A percentile compares a stretch with the other conserved stretches of the same genome.
Conservation (phyloP, 257 asterid genomes). For the Jacaranda mimosifolia region DNA sequence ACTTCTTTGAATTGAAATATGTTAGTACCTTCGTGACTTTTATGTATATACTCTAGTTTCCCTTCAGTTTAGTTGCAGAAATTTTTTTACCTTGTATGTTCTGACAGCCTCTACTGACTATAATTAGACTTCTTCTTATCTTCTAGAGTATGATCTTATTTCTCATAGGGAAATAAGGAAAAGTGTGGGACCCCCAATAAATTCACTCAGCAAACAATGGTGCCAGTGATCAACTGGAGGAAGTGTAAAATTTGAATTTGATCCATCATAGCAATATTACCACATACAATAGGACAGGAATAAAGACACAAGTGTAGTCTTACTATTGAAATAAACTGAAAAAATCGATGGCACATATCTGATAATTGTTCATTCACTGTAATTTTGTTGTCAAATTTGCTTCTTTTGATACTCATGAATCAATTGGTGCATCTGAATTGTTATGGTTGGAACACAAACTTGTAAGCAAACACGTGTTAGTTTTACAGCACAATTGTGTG, state of each 20-base stretch:
- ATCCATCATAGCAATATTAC: neutral
- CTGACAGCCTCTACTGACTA: neutral
- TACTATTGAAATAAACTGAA: neutral
- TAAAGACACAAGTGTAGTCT: neutral
- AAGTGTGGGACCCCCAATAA: neutral
- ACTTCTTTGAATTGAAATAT: constrained; percentile 39
- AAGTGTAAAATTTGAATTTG: neutral
- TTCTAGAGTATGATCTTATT: neutral
- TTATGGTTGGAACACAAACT: neutral
- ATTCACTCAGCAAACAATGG: constrained; percentile 1
- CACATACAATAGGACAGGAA: neutral
- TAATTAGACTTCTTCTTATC: neutral
- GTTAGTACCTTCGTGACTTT: constrained; percentile 24
- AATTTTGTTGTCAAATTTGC: neutral
- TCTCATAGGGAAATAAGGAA: neutral
- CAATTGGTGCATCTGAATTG: neutral
- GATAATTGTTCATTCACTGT: neutral
- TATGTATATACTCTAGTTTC: constrained; percentile 19
- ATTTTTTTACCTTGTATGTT: neutral
- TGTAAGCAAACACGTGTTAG: neutral
- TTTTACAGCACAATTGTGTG: neutral
- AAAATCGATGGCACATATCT: neutral
- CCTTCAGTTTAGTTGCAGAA: neutral
- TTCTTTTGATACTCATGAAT: neutral
- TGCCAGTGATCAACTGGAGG: neutral